Base-by-base conservation (phyloP, 805 yeast genomes). In the Millerozyma miso region DNA sequence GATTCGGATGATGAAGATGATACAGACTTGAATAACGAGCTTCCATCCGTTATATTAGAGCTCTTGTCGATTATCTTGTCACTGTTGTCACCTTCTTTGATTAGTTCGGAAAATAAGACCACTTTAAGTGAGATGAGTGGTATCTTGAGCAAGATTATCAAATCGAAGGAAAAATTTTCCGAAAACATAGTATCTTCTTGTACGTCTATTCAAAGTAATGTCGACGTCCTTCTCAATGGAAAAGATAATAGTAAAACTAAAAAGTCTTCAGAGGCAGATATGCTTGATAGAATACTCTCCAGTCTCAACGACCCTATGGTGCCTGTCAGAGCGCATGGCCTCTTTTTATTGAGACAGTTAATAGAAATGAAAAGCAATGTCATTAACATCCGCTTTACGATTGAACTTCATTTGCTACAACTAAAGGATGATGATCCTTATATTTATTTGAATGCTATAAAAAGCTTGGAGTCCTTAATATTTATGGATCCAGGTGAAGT, bases 271-370 rank as follows among this genome's bases (percentile, higher is more conserved):
- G 76, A 81, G 37, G 59, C 59, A 19, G 64, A 63, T 18, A 47
- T 61, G 0, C 62, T 85, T 37, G 73, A 76, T 13, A 69, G 77
- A 26, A 96, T 96, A 0, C 63, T 87, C 31, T 67, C 75, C 1
- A 78, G 81, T 45, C 60, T 93, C 35, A 80, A 80, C 43, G 96
- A 90, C 60, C 85, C 90, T 0, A 63, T 85, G 35, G 82, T 86
- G 3, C 96, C 98, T 0, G 77, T 91, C 2, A 71, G 89, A 41
- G 98, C 95, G 0, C 89, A 86, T 60, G 98, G 98, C 0, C 63
- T 93, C 6, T 77, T 76, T 48, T 60, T 81, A 18, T 60, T 91
- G 23, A 69, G 88, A 20, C 71, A 74, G 43, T 66, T 88, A 35
- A 69, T 79, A 4, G 71, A 65, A 34, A 62, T 59, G 23, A 69